These are phyloP conservation scores for Panus rudis DNA, from an alignment of 768 basidiomycete genomes.

Conservation along the genomic window DNA sequence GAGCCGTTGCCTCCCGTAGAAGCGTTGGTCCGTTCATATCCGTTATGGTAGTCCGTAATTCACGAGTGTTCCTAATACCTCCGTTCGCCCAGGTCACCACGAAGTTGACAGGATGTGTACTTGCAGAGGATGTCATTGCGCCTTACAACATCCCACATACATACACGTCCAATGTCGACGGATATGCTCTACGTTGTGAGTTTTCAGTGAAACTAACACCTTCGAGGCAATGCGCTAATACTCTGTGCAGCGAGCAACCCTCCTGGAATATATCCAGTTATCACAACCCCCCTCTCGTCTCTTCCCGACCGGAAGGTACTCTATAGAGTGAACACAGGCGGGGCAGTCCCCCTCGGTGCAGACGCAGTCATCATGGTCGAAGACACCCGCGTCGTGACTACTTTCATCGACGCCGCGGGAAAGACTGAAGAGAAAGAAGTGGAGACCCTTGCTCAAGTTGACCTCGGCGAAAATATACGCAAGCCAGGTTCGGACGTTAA, in stretches of 20 bases:
- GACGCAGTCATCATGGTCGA: slow-evolving; percentile 91
- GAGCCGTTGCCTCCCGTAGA: slow-evolving; percentile 32
- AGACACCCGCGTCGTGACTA: slow-evolving; percentile 69
- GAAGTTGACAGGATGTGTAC: slow-evolving; percentile 55
- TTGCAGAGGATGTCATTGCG: slow-evolving; percentile 71
- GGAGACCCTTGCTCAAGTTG: slow-evolving; percentile 55
- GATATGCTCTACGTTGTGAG: slow-evolving; percentile 75
- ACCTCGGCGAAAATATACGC: slow-evolving; percentile 65
- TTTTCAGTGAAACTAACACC: not conserved
- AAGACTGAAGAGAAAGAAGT: slow-evolving; percentile 67
- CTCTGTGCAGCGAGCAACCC: slow-evolving; percentile 46
- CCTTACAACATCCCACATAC: slow-evolving; percentile 55
- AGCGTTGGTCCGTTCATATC: slow-evolving; percentile 33
- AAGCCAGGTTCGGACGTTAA: slow-evolving; percentile 67
- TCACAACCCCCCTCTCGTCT: slow-evolving; percentile 46
- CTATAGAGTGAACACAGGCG: slow-evolving; percentile 84
- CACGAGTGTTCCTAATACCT: not conserved
- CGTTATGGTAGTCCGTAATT: not conserved
- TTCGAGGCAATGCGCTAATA: not conserved
- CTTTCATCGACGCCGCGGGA: slow-evolving; percentile 29
- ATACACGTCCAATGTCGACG: slow-evolving; percentile 79
- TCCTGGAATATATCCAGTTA: slow-evolving; percentile 60
- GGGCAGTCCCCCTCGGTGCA: slow-evolving; percentile 65
- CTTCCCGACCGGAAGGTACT: slow-evolving; percentile 27
- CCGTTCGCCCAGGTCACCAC: slow-evolving; percentile 43